Conservation (phyloP, 768 basidiomycete species). For the Piloderma croceum region DNA sequence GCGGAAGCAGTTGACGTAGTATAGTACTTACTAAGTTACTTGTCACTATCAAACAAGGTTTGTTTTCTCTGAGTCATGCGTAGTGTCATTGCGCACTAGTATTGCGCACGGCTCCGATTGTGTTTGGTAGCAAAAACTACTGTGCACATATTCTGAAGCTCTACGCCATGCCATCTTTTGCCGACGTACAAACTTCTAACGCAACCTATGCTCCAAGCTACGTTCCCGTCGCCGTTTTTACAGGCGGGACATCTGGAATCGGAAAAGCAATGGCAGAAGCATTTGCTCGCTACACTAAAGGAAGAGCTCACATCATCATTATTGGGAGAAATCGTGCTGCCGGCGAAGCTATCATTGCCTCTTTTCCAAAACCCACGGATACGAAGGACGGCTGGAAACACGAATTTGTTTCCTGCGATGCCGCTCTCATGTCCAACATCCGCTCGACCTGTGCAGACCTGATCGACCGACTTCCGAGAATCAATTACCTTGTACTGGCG, state of each 20-base stretch:
- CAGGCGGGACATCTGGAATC: conserved; percentile 2
- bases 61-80: too few species aligned
- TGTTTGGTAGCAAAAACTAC: too few species aligned
- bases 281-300: not conserved
- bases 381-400: not conserved
- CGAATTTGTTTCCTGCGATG: conserved; percentile 1
- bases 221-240: conserved; percentile 3
- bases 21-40: too few species aligned
- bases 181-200: not conserved
- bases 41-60: too few species aligned
- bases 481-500: conserved; percentile 1
- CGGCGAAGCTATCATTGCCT: not conserved
- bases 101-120: too few species aligned
- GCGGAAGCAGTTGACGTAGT: too few species aligned
- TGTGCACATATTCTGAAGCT: too few species aligned
- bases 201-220: conserved; percentile 4
- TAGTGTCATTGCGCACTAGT: too few species aligned
- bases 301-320: conserved; percentile 5
- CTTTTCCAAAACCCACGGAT: too few species aligned
- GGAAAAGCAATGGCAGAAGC: conserved; percentile 2
- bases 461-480: not conserved
- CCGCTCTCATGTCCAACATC: not conserved
- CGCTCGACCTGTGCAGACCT: not conserved
- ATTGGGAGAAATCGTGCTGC: conserved; percentile 7
- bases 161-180: conserved; percentile 5